These are phyloP conservation scores for Leishmania lainsoni DNA, from an alignment of 208 protist species.

Conservation along the genomic window DNA sequence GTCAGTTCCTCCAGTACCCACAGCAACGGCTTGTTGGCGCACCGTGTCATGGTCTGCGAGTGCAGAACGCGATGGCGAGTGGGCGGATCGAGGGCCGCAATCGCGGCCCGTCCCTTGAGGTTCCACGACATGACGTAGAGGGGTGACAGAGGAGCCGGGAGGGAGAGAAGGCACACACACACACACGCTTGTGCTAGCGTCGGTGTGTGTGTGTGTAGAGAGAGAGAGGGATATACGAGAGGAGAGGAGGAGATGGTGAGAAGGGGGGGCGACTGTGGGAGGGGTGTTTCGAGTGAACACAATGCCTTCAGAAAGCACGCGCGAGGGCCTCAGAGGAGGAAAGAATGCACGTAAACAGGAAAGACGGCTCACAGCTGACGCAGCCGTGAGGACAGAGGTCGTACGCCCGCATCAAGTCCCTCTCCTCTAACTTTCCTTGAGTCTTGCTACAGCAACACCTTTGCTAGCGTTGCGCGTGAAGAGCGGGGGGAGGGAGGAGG, in stretches of 20 bases:
- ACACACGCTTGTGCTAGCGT: background rate
- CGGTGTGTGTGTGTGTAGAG: background rate
- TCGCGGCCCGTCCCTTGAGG: conserved; percentile 64
- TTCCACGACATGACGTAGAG: conserved; percentile 52
- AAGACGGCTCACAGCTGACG: background rate
- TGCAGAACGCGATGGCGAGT: conserved; percentile 54
- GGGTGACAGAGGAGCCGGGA: background rate
- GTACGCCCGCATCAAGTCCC: background rate
- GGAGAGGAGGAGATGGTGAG: background rate
- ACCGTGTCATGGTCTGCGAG: conserved; percentile 66
- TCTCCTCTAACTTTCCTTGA: background rate
- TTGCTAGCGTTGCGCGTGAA: background rate
- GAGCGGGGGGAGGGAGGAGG: background rate
- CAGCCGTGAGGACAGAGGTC: background rate
- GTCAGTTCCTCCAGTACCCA: conserved; percentile 72
- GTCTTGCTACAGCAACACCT: background rate
- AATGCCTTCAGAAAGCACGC: background rate
- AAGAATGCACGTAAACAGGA: background rate
- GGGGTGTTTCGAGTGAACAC: background rate
- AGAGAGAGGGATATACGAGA: background rate
- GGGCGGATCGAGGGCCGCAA: conserved; percentile 58
- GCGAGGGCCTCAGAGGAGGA: background rate
- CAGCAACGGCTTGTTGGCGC: conserved; percentile 66
- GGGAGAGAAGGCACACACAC: background rate
- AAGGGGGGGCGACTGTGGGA: background rate